Percentiles rank a stretch among this genome's conserved stretches.
phyloP scores from a whole-genome alignment of 2,329 filamentous ascomycete species.

The Fusarium nygamai region DNA sequence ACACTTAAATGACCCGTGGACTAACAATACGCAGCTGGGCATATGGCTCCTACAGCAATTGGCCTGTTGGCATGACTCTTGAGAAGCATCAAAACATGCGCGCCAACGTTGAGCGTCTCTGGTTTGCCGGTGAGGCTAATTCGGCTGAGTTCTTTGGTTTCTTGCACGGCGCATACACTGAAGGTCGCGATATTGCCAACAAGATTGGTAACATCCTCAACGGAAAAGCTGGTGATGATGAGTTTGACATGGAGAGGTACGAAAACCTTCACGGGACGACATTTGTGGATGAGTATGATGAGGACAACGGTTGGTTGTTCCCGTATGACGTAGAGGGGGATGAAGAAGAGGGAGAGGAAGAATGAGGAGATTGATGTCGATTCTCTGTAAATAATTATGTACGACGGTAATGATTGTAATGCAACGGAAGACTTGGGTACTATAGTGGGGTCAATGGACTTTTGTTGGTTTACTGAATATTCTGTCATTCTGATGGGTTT shows the following conservation, averaged over 20 bases:
- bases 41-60: conserved; percentile 74
- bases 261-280: conserved; percentile 26
- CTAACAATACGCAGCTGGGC: conserved; percentile 48
- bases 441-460: background rate
- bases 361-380: background rate
- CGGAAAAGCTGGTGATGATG: conserved; percentile 11
- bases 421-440: background rate
- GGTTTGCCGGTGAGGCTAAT: conserved; percentile 73
- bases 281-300: conserved; percentile 24
- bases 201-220: conserved; percentile 49
- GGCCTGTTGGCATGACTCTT: conserved; percentile 70
- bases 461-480: background rate
- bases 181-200: conserved; percentile 61
- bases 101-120: conserved; percentile 69
- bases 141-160: conserved; percentile 73
- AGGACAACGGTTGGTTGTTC: conserved; percentile 28
- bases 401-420: background rate
- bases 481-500: background rate
- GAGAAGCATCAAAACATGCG: conserved; percentile 75
- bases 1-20: rapidly evolving
- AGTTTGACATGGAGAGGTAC: conserved; percentile 24
- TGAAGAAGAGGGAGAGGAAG: background rate
- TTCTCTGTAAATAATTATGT: background rate
- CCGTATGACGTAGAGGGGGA: conserved; percentile 3
- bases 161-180: conserved; percentile 69